Evolutionary conservation across 139 green algal species (phyloP).

Genomic region (Ettlia oleoabundans): DNA sequence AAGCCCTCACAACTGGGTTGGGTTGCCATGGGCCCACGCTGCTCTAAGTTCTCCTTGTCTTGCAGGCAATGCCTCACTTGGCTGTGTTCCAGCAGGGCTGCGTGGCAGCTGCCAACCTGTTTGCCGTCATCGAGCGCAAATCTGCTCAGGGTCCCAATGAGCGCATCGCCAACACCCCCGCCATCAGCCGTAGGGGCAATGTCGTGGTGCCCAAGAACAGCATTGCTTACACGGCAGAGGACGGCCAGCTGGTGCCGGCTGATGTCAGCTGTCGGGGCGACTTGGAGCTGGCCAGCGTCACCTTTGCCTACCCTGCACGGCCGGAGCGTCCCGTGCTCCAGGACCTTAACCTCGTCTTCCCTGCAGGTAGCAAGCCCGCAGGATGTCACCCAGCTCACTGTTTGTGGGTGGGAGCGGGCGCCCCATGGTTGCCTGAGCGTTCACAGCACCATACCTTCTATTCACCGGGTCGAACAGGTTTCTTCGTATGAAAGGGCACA

Average conservation of each 20-base stretch:
- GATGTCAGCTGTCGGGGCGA: constrained; percentile 7
- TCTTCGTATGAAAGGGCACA: too few relatives aligned
- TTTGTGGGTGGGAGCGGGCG: too few relatives aligned
- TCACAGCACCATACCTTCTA: too few relatives aligned
- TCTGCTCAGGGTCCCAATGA: constrained; percentile 19
- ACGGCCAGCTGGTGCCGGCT: background rate
- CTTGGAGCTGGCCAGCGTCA: constrained; percentile 26
- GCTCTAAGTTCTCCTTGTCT: background rate
- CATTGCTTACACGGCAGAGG: background rate
- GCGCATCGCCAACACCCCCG: background rate
- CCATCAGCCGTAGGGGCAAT: background rate
- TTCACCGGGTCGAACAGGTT: too few relatives aligned
- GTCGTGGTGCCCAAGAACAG: background rate
- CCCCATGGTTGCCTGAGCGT: too few relatives aligned
- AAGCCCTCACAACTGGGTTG: too few relatives aligned
- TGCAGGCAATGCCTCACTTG: constrained; percentile 53
- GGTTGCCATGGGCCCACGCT: background rate
- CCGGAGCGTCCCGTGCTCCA: constrained; percentile 64
- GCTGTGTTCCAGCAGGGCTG: constrained; percentile 44
- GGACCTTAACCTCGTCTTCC: constrained; percentile 69
- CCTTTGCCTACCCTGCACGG: constrained; percentile 38
- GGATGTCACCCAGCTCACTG: background rate
- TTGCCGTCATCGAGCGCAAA: constrained; percentile 69
- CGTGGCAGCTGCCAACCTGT: constrained; percentile 64
- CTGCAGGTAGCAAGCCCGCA: constrained; percentile 53